phyloP scores from a whole-genome alignment of 2,329 filamentous ascomycete species.

The Pseudocercospora macadamiae region DNA sequence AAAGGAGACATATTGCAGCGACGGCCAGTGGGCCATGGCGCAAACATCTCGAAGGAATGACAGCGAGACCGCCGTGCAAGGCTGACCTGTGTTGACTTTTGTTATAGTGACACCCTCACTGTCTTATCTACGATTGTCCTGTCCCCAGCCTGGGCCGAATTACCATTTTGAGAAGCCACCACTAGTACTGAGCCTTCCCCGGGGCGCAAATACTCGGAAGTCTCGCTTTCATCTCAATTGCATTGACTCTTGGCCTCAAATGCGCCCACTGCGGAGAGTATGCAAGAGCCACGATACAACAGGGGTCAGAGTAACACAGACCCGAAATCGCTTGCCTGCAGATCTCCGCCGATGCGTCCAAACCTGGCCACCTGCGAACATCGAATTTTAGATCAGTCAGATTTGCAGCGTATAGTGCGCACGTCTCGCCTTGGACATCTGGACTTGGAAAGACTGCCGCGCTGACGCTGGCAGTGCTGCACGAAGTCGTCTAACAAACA shows the following conservation, averaged over 20 bases:
- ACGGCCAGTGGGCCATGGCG: neutral
- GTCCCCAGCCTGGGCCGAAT: neutral
- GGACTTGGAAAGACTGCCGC: neutral
- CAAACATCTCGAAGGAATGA: constrained; percentile 4
- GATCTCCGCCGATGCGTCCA: constrained; percentile 21
- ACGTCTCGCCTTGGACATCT: neutral
- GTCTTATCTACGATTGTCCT: neutral
- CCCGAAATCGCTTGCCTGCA: constrained; percentile 10
- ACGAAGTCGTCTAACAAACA: too few relatives aligned
- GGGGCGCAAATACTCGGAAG: neutral
- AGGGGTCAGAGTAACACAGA: constrained; percentile 24
- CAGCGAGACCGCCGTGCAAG: neutral
- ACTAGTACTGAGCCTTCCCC: neutral
- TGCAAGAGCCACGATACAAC: constrained; percentile 18
- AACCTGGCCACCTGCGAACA: constrained; percentile 12
- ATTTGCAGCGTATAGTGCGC: neutral
- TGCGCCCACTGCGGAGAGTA: constrained; percentile 12
- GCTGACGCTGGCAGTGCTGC: neutral
- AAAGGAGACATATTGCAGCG: neutral
- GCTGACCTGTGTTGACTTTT: neutral
- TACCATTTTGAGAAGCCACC: neutral
- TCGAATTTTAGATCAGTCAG: constrained; percentile 14
- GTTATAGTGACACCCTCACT: neutral
- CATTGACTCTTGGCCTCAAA: neutral
- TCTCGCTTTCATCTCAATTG: neutral